Conservation (phyloP, 2,329 filamentous ascomycete species). For the Pseudogymnoascus sp. region DNA sequence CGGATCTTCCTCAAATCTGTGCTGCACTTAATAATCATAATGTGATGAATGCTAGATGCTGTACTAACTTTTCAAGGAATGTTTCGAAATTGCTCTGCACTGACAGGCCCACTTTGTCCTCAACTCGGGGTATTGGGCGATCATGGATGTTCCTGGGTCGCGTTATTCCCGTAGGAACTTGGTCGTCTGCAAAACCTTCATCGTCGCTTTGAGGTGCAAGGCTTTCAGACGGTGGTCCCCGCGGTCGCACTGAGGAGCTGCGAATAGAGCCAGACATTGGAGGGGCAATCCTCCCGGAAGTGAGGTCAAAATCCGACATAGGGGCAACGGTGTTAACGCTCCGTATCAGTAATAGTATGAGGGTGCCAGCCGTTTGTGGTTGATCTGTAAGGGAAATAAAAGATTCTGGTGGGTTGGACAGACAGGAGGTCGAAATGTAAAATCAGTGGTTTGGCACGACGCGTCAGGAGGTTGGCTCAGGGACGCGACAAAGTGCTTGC, state of each 20-base stretch:
- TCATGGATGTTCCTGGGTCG: conserved; percentile 36
- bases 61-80: conserved; percentile 65
- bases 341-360: conserved; percentile 20
- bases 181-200: conserved; percentile 57
- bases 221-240: conserved; percentile 52
- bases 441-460: conserved; percentile 10
- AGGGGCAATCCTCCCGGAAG: conserved; percentile 39
- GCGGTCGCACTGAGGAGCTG: conserved; percentile 26
- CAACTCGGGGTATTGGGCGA: conserved; percentile 58
- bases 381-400: conserved; percentile 4
- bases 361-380: conserved; percentile 13
- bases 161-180: conserved; percentile 46
- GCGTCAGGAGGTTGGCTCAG: neutral
- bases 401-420: conserved; percentile 14
- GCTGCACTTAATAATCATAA: conserved; percentile 4
- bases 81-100: conserved; percentile 70
- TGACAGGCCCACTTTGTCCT: conserved; percentile 66
- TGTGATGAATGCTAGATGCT: neutral
- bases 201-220: conserved; percentile 53
- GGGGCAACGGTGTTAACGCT: conserved; percentile 41
- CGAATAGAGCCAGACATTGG: conserved; percentile 26
- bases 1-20: conserved; percentile 61
- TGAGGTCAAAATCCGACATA: conserved; percentile 47
- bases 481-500: conserved; percentile 7
- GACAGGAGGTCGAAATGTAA: conserved; percentile 14